Evolutionary conservation across 352 stramenopile species (phyloP), one percentile per base, ranked within the genome.

Genomic region (Thalassiosira sp.): DNA sequence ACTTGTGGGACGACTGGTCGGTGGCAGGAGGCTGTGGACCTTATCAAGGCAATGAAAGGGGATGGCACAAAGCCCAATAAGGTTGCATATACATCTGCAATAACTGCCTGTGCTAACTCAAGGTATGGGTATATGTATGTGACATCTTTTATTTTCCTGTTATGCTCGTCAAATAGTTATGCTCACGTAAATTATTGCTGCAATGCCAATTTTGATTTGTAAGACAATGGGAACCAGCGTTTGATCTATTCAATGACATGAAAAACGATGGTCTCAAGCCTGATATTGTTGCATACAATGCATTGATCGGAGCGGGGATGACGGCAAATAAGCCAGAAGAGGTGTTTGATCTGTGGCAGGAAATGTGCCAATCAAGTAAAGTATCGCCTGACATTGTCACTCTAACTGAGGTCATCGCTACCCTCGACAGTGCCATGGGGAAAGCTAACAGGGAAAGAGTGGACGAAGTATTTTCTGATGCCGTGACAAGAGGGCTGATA

Each of bases 261-360:
- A 84, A 85, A 61, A 45, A 75, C 28, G 68, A 91, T 73, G 76
- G 79, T 37, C 48, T 91, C 1, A 46, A 78, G 16, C 72, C 80
- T n/a, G 87, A 91, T 75, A 43, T 75, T 20, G 80, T 91, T 58
- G 65, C 85, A 3, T 92, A 88, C 66, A 92, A 92, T 80, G 78
- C 87, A 37, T 49, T 91, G 6, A 82, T 92, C 54, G 79, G 73
- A 49, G 84, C 84, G 2, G 75, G 62, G 11, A 75, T 79, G 56
- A 72, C 53, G 18, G 45, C 54, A 15, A 71, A 75, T 48, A 40
- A 72, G 63, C 61, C 57, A n/a, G 37, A 61, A 25, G 46, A 81
- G 67, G 71, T 83, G 3, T 89, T 73, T 62, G 51, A 86, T 18
- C 22, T 90, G 2, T 92, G 86, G 86, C 18, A 69, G 18, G 81